Evolutionary conservation across 2,329 filamentous ascomycete species (phyloP), one percentile per base, ranked within the genome.

Genomic region (Coniosporium tulheliwenetii): DNA sequence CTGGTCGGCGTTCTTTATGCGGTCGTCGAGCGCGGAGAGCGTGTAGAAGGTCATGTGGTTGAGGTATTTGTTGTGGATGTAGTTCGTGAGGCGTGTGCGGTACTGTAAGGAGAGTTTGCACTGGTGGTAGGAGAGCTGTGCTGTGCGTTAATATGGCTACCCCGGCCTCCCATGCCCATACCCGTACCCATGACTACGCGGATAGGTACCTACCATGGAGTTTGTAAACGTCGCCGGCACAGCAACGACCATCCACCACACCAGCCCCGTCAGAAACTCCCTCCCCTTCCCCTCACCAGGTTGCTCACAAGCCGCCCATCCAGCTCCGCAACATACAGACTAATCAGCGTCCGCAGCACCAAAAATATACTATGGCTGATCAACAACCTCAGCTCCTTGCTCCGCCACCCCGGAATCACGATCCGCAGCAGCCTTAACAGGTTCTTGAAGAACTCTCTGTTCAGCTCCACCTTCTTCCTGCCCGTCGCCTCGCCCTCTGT

Each of bases 191-290:
- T n/a, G n/a, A n/a, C n/a, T n/a, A n/a, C n/a, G n/a, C n/a, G n/a
- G n/a, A n/a, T n/a, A 34, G 41, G 7, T 26, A 58, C 75, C 60
- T 61, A 91, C 84, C 91, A 98, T 98, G 1, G 87, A 95, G 61
- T 98, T 98, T 34, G 91, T 98, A 58, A 96, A 95, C 0, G 91
- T 96, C 1, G 91, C 91, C 8, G 91, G 91, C 12, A 98, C 73
- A 19, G 91, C 89, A 48, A 98, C 91, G 41, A 89, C 60, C 91
- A 98, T 98, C 91, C 91, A 98, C 86, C 89, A 95, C 5, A 93
- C 75, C 51, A 98, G 78, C 0, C 85, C 79, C 50, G 79, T 78
- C 51, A 96, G 56, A 50, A 98, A 98, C 48, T 93, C 86, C 59
- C 77, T 84, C 12, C 89, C 91, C 49, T 81, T 91, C 91, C 91